Evolutionary conservation across 2,329 filamentous ascomycete genomes (phyloP).

Genomic region (Zopfia rhizophila): DNA sequence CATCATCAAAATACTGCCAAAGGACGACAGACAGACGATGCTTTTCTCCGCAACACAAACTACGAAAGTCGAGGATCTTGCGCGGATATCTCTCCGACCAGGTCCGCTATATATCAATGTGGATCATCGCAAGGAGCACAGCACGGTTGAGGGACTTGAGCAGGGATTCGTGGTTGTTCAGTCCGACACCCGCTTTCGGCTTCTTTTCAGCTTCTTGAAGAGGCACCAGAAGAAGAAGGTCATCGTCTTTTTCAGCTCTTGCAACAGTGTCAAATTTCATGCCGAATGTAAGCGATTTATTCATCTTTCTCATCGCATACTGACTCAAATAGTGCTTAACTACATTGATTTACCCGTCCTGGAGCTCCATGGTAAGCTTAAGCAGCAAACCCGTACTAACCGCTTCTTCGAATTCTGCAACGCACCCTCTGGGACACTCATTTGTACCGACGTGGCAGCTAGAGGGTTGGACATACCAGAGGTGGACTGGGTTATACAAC

Average conservation of each 20-base stretch:
- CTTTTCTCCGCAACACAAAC: slow-evolving; percentile 99
- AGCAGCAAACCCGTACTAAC: slow-evolving; percentile 98
- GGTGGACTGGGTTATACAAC: slow-evolving; percentile 97
- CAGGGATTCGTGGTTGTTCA: slow-evolving; percentile 97
- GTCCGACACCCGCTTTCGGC: slow-evolving; percentile 89
- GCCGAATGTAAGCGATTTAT: slow-evolving; percentile 66
- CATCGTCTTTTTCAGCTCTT: slow-evolving; percentile 90
- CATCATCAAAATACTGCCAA: slow-evolving; percentile 90
- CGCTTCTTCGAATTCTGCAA: slow-evolving; percentile 98
- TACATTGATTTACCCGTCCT: slow-evolving; percentile 95
- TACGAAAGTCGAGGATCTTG: slow-evolving; percentile 97
- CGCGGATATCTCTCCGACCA: slow-evolving; percentile 88
- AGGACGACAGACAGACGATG: slow-evolving; percentile 90
- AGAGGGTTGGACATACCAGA: slow-evolving; percentile 94
- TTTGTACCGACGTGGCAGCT: slow-evolving; percentile 96
- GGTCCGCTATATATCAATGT: slow-evolving; percentile 98
- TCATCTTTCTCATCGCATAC: slow-evolving; percentile 70
- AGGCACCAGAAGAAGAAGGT: slow-evolving; percentile 95
- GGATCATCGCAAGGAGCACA: slow-evolving; percentile 87
- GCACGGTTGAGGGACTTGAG: slow-evolving; percentile 91
- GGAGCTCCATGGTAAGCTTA: slow-evolving; percentile 90
- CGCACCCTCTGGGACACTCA: slow-evolving; percentile 84
- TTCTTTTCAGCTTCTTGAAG: slow-evolving; percentile 95
- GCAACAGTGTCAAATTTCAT: slow-evolving; percentile 95
- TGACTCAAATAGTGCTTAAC: slow-evolving; percentile 91